Conservation (phyloP, 805 yeast genomes). For the Wickerhamomyces rabaulensis region DNA sequence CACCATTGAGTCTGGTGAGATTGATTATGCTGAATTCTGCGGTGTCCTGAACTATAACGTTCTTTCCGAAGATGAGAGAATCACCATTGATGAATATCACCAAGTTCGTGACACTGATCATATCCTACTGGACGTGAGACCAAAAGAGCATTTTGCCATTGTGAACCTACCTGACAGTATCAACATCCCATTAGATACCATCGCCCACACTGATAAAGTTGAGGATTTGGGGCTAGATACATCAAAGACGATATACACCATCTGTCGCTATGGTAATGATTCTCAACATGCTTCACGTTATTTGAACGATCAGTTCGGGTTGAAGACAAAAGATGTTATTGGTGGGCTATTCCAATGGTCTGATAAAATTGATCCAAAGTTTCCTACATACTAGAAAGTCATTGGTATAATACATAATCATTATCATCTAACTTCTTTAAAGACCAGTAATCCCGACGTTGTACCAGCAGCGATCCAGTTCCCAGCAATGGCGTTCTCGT, state of each 20-base stretch:
- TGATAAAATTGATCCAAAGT: constrained; percentile 45
- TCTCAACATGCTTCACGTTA: constrained; percentile 70
- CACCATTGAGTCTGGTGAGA: constrained; percentile 37
- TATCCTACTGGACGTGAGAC: constrained; percentile 71
- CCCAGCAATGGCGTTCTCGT: constrained; percentile 37
- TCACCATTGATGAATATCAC: constrained; percentile 36
- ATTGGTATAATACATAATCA: neutral
- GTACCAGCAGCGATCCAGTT: constrained; percentile 51
- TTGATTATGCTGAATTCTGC: constrained; percentile 73
- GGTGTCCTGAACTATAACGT: constrained; percentile 50
- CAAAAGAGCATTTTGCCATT: constrained; percentile 68
- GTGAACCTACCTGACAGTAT: constrained; percentile 53
- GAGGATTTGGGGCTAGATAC: constrained; percentile 27
- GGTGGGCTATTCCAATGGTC: constrained; percentile 82
- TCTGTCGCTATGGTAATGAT: constrained; percentile 90
- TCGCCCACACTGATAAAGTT: constrained; percentile 28
- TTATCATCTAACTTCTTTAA: constrained; percentile 7
- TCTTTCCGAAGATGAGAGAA: constrained; percentile 39
- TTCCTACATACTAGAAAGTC: constrained; percentile 54
- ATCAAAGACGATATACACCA: constrained; percentile 43
- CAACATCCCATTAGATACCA: constrained; percentile 56
- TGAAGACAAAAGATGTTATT: constrained; percentile 53
- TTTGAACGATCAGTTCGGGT: constrained; percentile 45
- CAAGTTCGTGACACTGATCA: constrained; percentile 16
- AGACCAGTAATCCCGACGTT: constrained; percentile 43